These are phyloP conservation scores for Citropsis articulata DNA, from an alignment of 345 rosid species.

Conservation along the genomic window DNA sequence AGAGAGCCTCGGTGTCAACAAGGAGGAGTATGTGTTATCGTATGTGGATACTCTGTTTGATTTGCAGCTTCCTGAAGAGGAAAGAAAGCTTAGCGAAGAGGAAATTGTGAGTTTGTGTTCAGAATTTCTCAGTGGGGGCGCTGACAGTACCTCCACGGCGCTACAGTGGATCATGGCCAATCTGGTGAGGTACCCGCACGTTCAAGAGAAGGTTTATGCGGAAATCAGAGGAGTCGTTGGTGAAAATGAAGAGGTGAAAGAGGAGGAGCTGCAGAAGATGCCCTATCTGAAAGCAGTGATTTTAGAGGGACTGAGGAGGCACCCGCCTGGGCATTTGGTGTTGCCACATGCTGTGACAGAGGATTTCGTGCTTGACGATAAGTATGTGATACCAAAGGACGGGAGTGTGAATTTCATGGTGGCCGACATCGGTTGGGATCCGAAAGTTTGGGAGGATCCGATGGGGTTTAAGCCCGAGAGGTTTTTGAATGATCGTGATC, in stretches of 20 bases:
- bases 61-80: slow-evolving; percentile 25
- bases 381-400: slow-evolving; percentile 12
- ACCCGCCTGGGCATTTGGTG: slow-evolving; percentile 11
- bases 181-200: slow-evolving; percentile 15
- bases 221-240: neutral
- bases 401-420: slow-evolving; percentile 12
- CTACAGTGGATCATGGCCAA: slow-evolving; percentile 28
- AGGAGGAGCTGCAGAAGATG: slow-evolving; percentile 13
- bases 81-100: neutral
- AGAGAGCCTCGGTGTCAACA: neutral
- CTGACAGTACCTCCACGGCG: slow-evolving; percentile 17
- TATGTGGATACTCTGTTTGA: slow-evolving; percentile 37
- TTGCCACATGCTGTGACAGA: slow-evolving; percentile 12
- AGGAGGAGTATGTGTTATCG: neutral
- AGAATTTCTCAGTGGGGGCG: slow-evolving; percentile 7
- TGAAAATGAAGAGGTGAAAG: neutral
- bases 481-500: neutral
- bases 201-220: slow-evolving; percentile 8
- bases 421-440: slow-evolving; percentile 22
- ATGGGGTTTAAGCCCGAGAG: slow-evolving; percentile 22
- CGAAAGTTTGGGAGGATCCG: slow-evolving; percentile 19
- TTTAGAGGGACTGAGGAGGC: slow-evolving; percentile 18
- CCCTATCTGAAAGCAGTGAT: slow-evolving; percentile 16
- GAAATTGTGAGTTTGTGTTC: neutral
- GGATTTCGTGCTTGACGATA: neutral